Conservation (phyloP, 108 stramenopile species). For the Cyclostephanos invisitatus region DNA sequence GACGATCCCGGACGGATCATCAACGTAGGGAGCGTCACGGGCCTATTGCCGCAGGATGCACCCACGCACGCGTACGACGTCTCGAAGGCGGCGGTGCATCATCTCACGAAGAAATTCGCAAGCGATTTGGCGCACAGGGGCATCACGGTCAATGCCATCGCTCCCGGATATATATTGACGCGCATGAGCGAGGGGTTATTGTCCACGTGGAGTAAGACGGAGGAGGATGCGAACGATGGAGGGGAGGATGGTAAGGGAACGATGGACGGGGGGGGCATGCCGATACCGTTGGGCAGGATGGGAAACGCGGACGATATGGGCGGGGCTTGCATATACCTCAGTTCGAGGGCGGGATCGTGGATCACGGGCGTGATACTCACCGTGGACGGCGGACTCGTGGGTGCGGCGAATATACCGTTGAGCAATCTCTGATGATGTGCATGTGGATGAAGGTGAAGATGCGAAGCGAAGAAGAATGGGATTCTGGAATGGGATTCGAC, state of each 20-base stretch:
- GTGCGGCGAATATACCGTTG: conserved; percentile 75
- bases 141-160: conserved; percentile 91
- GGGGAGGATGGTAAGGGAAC: conserved; percentile 47
- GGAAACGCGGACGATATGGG: conserved; percentile 92
- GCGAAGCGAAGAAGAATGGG: too few relatives aligned
- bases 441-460: too few relatives aligned
- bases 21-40: conserved; percentile 92
- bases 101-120: conserved; percentile 87
- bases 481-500: too few relatives aligned
- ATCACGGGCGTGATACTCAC: conserved; percentile 84
- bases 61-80: conserved; percentile 96
- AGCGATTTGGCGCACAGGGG: conserved; percentile 79
- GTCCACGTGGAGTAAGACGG: conserved; percentile 41
- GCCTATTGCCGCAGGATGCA: conserved; percentile 82
- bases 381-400: conserved; percentile 92
- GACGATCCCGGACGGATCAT: conserved; percentile 86
- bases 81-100: conserved; percentile 91
- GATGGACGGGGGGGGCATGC: not conserved
- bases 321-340: conserved; percentile 85
- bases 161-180: conserved; percentile 87
- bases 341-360: conserved; percentile 81
- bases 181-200: conserved; percentile 84
- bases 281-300: conserved; percentile 59
- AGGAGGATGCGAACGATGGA: conserved; percentile 2
- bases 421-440: conserved; percentile 50